These are phyloP conservation scores for Drechslerella coelobrocha DNA, from an alignment of 2,329 filamentous ascomycete genomes.

Conservation along the genomic window DNA sequence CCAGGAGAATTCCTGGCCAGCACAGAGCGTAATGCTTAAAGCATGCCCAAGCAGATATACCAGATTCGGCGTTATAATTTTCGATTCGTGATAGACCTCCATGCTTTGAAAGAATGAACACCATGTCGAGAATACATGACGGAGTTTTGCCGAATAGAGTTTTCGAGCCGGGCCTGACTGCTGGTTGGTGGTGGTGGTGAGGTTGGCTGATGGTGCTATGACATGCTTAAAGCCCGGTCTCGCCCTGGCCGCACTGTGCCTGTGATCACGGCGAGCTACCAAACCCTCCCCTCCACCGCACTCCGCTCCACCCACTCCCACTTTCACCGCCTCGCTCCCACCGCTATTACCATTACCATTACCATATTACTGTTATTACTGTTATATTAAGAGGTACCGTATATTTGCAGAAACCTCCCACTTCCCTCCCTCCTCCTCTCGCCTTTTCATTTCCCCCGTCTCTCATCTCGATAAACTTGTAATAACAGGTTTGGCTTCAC, in stretches of 20 bases:
- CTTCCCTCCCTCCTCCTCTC: conserved; percentile 3
- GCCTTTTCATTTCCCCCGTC: neutral
- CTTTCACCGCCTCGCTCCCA: neutral
- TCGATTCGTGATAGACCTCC: too few species aligned
- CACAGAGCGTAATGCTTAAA: neutral
- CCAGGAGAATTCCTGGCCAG: neutral
- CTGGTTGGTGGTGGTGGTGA: conserved; percentile 1
- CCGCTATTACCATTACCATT: too few species aligned
- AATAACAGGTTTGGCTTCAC: conserved; percentile 36
- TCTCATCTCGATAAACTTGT: neutral
- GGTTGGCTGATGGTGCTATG: neutral
- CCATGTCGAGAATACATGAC: too few species aligned
- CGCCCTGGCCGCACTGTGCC: neutral
- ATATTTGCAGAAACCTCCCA: neutral
- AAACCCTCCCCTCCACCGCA: neutral
- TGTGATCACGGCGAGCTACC: neutral
- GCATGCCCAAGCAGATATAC: neutral
- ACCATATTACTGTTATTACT: too few species aligned
- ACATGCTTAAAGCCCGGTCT: neutral
- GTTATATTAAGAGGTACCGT: neutral
- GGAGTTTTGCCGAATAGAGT: conserved; percentile 6
- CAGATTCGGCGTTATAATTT: too few species aligned
- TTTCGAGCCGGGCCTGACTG: conserved; percentile 7
- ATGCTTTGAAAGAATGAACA: too few species aligned
- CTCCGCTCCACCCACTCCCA: neutral